Base-by-base conservation (phyloP, 192 early-diverging fungal genomes). In the Dissophora ornata region DNA sequence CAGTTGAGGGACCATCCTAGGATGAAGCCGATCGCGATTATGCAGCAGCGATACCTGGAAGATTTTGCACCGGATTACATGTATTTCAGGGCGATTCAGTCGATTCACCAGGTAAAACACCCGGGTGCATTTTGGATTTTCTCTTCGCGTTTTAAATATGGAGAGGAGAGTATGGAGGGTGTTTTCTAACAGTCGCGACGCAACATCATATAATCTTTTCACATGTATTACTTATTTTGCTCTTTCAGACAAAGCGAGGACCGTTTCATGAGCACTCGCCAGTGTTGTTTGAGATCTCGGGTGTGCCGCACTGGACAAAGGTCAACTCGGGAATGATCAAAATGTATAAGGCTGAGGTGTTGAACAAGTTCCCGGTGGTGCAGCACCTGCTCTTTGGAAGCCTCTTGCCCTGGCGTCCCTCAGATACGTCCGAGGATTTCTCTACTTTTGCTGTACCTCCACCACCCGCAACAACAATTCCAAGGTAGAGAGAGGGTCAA, bases 361-460 rank as follows among this genome's bases (percentile, higher is more conserved):
- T 95, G 18, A 89, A 89, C 30, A 99, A 99, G 78, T 87, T 97
- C 36, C 97, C 97, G 2, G 95, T 99, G 21, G 95, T 98, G 81
- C 97, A 99, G 82, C 97, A 99, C 64, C 92, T 96, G 77, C 81
- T 92, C 54, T 99, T 99, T 87, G 97, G 96, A 16, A 79, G 84
- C 16, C 67, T 96, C 21, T 56, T 97, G 26, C 83, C 88, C 33
- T 97, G 71, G 71, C 52, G 71, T 45, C 55, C 62, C 3, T 42
- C 63, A 11, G 71, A 75, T 29, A 42, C 62, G 2, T 63, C 71
- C 4, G 57, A 54, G 12, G 56, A 57, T 21, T 44, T 51, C 26
- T 22, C n/a, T 8, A 28, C 4, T 13, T 25, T 46, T 12, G 26
- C 44, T 1, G 18, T n/a, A 3, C 42, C 44, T 9, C 8, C n/a